Base-by-base conservation (phyloP, 2,329 filamentous ascomycete species). In the Aureobasidium lini region DNA sequence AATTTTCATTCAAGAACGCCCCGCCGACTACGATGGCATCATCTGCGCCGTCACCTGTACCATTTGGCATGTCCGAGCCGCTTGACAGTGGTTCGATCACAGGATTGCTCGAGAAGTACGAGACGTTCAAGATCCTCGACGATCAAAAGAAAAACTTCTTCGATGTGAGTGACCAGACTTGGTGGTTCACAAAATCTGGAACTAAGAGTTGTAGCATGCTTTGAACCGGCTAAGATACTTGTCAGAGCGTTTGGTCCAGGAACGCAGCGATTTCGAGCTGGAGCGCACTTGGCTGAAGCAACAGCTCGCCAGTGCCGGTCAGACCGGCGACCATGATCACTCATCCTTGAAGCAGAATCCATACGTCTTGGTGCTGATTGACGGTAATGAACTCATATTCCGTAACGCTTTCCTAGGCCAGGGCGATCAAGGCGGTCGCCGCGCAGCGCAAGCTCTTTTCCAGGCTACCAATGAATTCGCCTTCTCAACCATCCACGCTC, bases 361-460 rank as follows among this genome's bases (percentile, higher is more conserved):
- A 0, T 86, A 84, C 64, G 79, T 82, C 3, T 72, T 86, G 3
- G 79, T 86, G 15, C 71, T 87, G 1, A 73, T 87, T 18, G 84
- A 87, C 61, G 84, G 83, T 18, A 81, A 86, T 67, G 81, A 80
- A 52, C 84, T 85, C 64, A 67, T 79, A 47, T 71, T 71, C 61
- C 65, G 64, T 47, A 62, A 63, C 32, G 54, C 59, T 28, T 63
- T 70, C n/a, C 60, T 72, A 11, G 61, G 61, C 23, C 65, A 65
- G 13, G 69, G 69, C 6, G 74, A 76, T 43, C 76, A 82, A 2
- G 84, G 84, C 13, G 84, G 84, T 8, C 76, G 77, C 60, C 75
- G 72, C 48, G 83, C 82, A 15, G 83, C 82, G 1, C 74, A 77
- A 2, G 69, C 77, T 46, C 71, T 86, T 7, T 78, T 78, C 60